These are phyloP conservation scores for Periconia macrospinosa DNA, from an alignment of 2,329 filamentous ascomycete genomes.

Conservation along the genomic window DNA sequence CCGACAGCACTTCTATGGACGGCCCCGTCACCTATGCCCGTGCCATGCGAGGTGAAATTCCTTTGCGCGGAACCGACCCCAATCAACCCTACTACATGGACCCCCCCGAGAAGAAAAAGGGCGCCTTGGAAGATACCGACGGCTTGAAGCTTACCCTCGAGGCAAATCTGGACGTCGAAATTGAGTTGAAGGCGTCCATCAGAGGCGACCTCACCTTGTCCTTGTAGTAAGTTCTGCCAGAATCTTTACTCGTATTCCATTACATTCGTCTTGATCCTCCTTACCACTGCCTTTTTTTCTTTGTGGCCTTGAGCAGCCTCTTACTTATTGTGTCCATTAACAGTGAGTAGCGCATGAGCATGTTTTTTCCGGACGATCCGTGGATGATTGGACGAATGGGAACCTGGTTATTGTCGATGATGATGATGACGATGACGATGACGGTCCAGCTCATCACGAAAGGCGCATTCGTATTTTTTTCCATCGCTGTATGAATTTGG, in stretches of 20 bases:
- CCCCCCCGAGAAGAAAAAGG: conserved; percentile 46
- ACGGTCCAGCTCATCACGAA: neutral
- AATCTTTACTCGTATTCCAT: neutral
- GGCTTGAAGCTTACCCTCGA: conserved; percentile 73
- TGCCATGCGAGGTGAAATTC: conserved; percentile 58
- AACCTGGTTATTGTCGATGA: neutral
- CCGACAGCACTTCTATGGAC: conserved; percentile 59
- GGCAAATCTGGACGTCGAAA: conserved; percentile 79
- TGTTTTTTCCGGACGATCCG: conserved; percentile 1
- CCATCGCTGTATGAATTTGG: conserved; percentile 2
- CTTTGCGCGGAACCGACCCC: conserved; percentile 55
- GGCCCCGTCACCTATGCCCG: conserved; percentile 58
- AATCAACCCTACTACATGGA: conserved; percentile 51
- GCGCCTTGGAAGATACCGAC: conserved; percentile 57
- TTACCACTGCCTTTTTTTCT: neutral
- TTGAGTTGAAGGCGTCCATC: conserved; percentile 82
- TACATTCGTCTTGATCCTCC: neutral
- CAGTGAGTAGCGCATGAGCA: conserved; percentile 27
- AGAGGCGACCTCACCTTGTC: conserved; percentile 81
- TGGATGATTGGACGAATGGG: conserved; percentile 6
- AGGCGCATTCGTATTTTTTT: neutral
- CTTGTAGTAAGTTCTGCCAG: conserved; percentile 65
- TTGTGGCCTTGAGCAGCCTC: conserved; percentile 5
- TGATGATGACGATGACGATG: no score
- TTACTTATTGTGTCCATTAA: conserved; percentile 20